Evolutionary conservation across 768 basidiomycete genomes (phyloP).

Genomic region (Daedaleopsis sinensis): DNA sequence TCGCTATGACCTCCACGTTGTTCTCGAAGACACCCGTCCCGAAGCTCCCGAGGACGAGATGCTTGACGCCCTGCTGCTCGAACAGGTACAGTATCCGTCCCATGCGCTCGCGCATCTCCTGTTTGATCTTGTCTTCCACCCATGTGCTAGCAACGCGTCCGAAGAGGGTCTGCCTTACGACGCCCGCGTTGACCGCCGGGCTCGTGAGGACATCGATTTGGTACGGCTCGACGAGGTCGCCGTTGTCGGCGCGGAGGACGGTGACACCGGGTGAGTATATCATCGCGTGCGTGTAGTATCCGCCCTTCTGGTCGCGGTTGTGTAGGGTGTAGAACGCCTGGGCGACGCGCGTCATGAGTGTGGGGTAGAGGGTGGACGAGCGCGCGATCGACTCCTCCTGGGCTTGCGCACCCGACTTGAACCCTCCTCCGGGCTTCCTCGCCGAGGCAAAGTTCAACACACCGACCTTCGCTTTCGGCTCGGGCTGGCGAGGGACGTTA

Average conservation of each 20-base stretch:
- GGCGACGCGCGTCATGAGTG: conserved; percentile 57
- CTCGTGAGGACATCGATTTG: conserved; percentile 69
- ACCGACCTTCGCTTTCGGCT: conserved; percentile 50
- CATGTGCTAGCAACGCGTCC: conserved; percentile 15
- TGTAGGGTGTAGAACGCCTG: conserved; percentile 70
- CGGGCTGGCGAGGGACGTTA: conserved; percentile 16
- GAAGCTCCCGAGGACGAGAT: conserved; percentile 73
- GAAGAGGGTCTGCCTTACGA: conserved; percentile 37
- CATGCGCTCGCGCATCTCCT: conserved; percentile 72
- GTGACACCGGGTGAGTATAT: conserved; percentile 68
- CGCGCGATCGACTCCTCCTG: conserved; percentile 84
- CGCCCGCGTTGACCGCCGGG: conserved; percentile 74
- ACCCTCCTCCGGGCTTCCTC: conserved; percentile 76
- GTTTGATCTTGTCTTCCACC: conserved; percentile 46
- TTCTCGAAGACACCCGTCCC: conserved; percentile 82
- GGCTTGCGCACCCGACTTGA: conserved; percentile 70
- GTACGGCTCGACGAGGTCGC: conserved; percentile 57
- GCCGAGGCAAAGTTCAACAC: conserved; percentile 81
- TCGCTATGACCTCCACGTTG: conserved; percentile 56
- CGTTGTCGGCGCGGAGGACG: conserved; percentile 66
- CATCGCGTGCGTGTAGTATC: conserved; percentile 80
- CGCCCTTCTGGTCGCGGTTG: conserved; percentile 44
- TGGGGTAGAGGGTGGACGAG: conserved; percentile 68
- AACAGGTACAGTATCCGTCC: conserved; percentile 66
- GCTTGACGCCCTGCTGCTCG: conserved; percentile 58